Evolutionary conservation across 208 protist species (phyloP), one percentile per base, ranked within the genome.

Genomic region (Crithidia fasciculata): DNA sequence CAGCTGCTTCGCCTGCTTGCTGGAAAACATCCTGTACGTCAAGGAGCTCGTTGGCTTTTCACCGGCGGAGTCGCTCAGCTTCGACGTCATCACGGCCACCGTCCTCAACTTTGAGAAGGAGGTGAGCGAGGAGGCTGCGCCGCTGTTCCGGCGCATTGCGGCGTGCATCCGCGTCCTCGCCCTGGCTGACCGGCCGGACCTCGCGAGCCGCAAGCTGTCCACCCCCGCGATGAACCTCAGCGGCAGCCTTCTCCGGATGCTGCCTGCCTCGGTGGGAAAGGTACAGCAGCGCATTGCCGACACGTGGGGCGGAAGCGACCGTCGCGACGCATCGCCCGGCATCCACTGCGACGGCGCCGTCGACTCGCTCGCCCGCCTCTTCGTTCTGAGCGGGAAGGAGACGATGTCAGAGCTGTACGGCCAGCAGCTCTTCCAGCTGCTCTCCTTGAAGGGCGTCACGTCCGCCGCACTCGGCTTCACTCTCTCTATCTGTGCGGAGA

Each of bases 401-500:
- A 3, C n/a, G 18, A 66, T 80, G 19, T 19, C 69, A 12, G 72
- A 83, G 36, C 52, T 77, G 37, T 89, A 78, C 60, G 88, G 82
- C 5, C 60, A 76, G 65, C 70, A 76, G 62, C 78, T 93, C 2
- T 86, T 93, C 47, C 53, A 76, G 19, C 69, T 93, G 37, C 69
- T 78, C 5, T 62, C 54, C 13, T 76, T 78, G 61, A 53, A 28
- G 39, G 58, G 67, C 36, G 69, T 80, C n/a, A 59, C 74, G 19
- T 41, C 74, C 1, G 49, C 60, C n/a, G 45, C 78, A 43, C 56
- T 77, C 39, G 71, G 47, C 18, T 89, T 81, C 70, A 76, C 87
- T 18, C 75, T 93, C 12, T 69, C 76, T 2, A 82, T 82, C 19
- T 89, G 80, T 36, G 50, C 68, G 0, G 85, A 89, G 65, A 86